phyloP scores from a whole-genome alignment of 768 basidiomycete species.

The Hortiboletus campestris region DNA sequence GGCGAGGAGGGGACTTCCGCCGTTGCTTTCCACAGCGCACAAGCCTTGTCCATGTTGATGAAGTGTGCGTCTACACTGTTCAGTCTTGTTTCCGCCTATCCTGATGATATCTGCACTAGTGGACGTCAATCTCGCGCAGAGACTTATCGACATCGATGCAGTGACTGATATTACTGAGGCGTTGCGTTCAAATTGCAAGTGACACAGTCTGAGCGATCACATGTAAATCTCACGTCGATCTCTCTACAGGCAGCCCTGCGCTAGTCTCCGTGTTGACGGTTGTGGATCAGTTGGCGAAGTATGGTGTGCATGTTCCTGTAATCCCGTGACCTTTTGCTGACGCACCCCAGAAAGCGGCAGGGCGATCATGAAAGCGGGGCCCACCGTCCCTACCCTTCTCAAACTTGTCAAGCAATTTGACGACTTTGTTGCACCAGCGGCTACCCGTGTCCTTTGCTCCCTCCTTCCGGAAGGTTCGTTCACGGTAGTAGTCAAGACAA shows the following conservation, averaged over 20 bases:
- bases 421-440: constrained; percentile 30
- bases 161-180: constrained; percentile 20
- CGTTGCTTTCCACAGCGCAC: constrained; percentile 24
- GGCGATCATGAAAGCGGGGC: constrained; percentile 1
- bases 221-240: not conserved
- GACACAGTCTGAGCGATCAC: not conserved
- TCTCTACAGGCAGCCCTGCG: constrained; percentile 15
- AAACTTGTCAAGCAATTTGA: constrained; percentile 22
- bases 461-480: constrained; percentile 24
- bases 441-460: constrained; percentile 23
- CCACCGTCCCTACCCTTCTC: constrained; percentile 14
- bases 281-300: constrained; percentile 13
- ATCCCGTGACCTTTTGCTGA: not conserved
- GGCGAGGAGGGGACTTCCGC: constrained; percentile 19
- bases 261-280: constrained; percentile 24
- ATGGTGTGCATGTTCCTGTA: constrained; percentile 5
- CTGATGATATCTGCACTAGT: constrained; percentile 7
- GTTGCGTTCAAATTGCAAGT: constrained; percentile 19
- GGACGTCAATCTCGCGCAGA: constrained; percentile 10
- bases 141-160: constrained; percentile 13
- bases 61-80: constrained; percentile 11
- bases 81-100: not conserved
- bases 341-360: constrained; percentile 2
- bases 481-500: not conserved
- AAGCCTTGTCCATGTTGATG: constrained; percentile 27